Evolutionary conservation across 805 yeast species (phyloP).

Genomic region (Yueomyces sp.): DNA sequence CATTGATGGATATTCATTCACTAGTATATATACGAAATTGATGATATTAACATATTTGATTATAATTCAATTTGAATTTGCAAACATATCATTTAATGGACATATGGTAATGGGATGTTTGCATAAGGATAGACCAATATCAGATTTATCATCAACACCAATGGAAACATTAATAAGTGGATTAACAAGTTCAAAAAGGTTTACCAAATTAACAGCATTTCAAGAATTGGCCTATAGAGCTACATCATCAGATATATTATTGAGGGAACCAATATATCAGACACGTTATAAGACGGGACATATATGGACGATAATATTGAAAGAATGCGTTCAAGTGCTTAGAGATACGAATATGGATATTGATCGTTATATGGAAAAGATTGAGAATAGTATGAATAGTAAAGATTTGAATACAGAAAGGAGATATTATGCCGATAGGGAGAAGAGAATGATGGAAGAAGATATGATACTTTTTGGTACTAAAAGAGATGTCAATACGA

Average conservation of each 20-base stretch:
- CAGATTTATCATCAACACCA: conserved; percentile 44
- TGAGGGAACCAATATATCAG: conserved; percentile 42
- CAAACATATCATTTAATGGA: conserved; percentile 46
- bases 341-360: conserved; percentile 32
- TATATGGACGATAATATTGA: conserved; percentile 46
- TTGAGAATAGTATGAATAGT: conserved; percentile 1
- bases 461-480: background rate
- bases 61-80: conserved; percentile 34
- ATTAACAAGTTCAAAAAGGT: conserved; percentile 35
- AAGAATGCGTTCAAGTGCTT: conserved; percentile 46
- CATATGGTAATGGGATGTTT: conserved; percentile 66
- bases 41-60: too few relatives aligned
- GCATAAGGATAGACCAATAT: conserved; percentile 49
- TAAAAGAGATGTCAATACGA: background rate
- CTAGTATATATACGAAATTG: too few relatives aligned
- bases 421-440: too few relatives aligned
- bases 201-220: conserved; percentile 53
- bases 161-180: conserved; percentile 53
- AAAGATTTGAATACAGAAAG: too few relatives aligned
- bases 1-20: too few relatives aligned
- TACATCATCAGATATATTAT: conserved; percentile 32
- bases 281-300: conserved; percentile 33
- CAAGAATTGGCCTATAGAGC: conserved; percentile 63
- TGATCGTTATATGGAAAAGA: conserved; percentile 13
- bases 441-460: background rate